Evolutionary conservation across 768 basidiomycete genomes (phyloP), one percentile per base, ranked within the genome.

Genomic region (Imleria badia): DNA sequence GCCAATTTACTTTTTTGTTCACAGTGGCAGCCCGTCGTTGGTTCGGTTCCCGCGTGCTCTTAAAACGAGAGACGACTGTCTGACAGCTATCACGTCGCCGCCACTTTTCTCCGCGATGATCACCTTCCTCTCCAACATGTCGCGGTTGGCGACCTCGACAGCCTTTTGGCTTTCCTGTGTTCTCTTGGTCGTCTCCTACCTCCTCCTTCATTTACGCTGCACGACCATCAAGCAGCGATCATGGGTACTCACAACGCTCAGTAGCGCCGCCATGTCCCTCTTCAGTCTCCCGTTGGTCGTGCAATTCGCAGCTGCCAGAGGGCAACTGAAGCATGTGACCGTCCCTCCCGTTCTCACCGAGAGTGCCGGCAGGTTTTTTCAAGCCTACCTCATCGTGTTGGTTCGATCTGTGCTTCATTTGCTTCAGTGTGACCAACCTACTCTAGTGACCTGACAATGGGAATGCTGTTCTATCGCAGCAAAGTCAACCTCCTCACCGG

Each of bases 401-500:
- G 69, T 70, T 33, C 55, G 17, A 59, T 62, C 56, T 23, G n/a
- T 58, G 19, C 51, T 63, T 51, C 41, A 5, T 52, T 42, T 56
- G 22, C 39, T 40, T 44, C 48, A 26, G 20, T 47, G 50, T 61
- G 19, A 55, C 59, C 50, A 55, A 55, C 51, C 36, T 43, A 19
- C 23, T 48, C 43, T 56, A 80, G 78, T 49, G 78, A 83, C 67
- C 64, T 83, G 45, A 54, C 71, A 3, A 63, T 81, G 36, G 82
- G 82, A 20, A 64, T 67, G 48, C 30, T 77, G 47, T 73, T 76
- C 58, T 84, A 84, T 63, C 75, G 71, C 12, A 70, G 72, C 46
- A 76, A 75, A 40, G 54, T 81, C 51, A 78, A 78, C n/a, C 43
- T 81, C 2, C 60, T 81, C 33, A 80, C 78, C n/a, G 82, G 82